A percentile compares a stretch with the other conserved stretches of the same genome.
These are phyloP conservation scores for Rhizopus stolonifer DNA, from an alignment of 371 early-diverging fungal genomes.

Conservation along the genomic window DNA sequence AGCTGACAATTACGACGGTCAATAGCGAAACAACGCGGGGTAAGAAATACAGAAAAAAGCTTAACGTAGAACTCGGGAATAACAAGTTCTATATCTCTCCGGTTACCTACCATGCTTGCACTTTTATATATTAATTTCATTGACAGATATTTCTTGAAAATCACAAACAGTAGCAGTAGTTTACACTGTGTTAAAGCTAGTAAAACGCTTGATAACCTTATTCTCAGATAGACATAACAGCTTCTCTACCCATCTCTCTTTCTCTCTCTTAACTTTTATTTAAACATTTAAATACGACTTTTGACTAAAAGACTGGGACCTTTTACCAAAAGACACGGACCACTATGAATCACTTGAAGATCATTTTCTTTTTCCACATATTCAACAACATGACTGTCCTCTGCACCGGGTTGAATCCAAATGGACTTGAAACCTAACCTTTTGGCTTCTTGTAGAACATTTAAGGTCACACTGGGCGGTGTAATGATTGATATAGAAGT, in stretches of 20 bases:
- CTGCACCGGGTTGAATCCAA: constrained; percentile 87
- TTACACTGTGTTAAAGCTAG: too few relatives aligned
- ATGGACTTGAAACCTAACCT: constrained; percentile 61
- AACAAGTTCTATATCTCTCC: too few relatives aligned
- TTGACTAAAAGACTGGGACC: constrained; percentile 38
- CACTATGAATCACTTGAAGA: constrained; percentile 64
- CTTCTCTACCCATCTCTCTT: background rate
- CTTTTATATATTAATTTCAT: too few relatives aligned
- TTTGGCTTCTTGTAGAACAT: constrained; percentile 63
- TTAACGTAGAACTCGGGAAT: too few relatives aligned
- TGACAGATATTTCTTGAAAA: too few relatives aligned
- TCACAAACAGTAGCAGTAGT: too few relatives aligned
- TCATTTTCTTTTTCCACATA: constrained; percentile 43
- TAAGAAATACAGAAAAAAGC: too few relatives aligned
- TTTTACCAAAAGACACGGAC: constrained; percentile 73
- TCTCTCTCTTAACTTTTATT: background rate
- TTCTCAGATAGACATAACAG: background rate
- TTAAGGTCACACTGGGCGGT: constrained; percentile 71
- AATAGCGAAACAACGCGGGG: too few relatives aligned
- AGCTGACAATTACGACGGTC: too few relatives aligned
- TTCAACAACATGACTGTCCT: constrained; percentile 51
- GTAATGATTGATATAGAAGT: constrained; percentile 75
- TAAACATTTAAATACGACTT: background rate
- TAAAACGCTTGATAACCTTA: too few relatives aligned
- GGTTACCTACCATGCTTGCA: too few relatives aligned